These are phyloP conservation scores for Penicillium sp. DNA, from an alignment of 2,329 filamentous ascomycete species.

Conservation along the genomic window DNA sequence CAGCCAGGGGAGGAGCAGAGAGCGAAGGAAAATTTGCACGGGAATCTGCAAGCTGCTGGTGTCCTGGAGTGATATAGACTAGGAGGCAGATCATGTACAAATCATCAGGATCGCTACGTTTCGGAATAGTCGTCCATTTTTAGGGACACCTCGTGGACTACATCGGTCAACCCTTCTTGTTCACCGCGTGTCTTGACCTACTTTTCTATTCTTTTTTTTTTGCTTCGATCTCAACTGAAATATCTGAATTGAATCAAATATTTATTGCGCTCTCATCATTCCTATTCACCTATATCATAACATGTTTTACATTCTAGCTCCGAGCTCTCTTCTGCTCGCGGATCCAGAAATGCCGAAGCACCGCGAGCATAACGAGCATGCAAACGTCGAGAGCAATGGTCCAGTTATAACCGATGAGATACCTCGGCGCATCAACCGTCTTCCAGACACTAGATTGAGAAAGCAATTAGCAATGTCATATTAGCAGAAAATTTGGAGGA, in stretches of 20 bases:
- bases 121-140: neutral
- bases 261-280: neutral
- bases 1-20: neutral
- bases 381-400: slow-evolving; percentile 35
- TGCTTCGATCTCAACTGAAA: neutral
- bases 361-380: slow-evolving; percentile 30
- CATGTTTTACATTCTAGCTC: neutral
- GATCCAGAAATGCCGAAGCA: slow-evolving; percentile 25
- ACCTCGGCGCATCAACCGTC: slow-evolving; percentile 35
- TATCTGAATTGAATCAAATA: neutral
- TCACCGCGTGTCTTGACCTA: no score
- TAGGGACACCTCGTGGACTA: neutral
- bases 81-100: neutral
- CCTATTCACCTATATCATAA: neutral
- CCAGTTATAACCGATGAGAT: slow-evolving; percentile 36
- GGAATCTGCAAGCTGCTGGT: slow-evolving; percentile 2
- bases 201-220: neutral
- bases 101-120: neutral
- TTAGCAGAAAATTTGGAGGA: neutral
- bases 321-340: slow-evolving; percentile 18
- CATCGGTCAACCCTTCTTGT: neutral
- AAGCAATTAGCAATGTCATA: neutral
- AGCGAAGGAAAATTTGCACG: neutral
- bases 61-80: neutral
- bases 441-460: slow-evolving; percentile 28